phyloP scores from a whole-genome alignment of 345 rosid species.

The Sisymbrium altissimum region DNA sequence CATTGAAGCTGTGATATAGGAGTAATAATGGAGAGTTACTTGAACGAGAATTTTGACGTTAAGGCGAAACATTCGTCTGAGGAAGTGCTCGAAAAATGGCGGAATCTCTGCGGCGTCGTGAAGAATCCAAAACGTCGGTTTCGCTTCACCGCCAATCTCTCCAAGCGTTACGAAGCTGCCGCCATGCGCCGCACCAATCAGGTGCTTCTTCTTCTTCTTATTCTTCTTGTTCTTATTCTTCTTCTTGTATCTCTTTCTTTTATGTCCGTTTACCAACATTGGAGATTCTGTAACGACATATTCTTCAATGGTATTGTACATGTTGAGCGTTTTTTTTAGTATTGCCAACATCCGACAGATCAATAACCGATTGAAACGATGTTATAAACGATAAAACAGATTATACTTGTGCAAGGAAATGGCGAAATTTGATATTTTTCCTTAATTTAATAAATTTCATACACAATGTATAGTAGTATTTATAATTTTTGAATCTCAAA shows the following conservation, averaged over 20 bases:
- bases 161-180: constrained; percentile 82
- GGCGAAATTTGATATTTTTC: too few relatives aligned
- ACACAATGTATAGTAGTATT: too few relatives aligned
- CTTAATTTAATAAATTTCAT: too few relatives aligned
- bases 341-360: too few relatives aligned
- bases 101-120: constrained; percentile 63
- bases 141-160: constrained; percentile 80
- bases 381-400: too few relatives aligned
- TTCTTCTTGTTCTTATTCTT: neutral
- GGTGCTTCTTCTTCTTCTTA: constrained; percentile 26
- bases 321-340: neutral
- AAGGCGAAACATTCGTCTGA: constrained; percentile 62
- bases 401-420: too few relatives aligned
- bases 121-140: constrained; percentile 86
- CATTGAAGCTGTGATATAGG: neutral
- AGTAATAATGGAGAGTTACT: constrained; percentile 52
- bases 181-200: constrained; percentile 83
- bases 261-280: neutral
- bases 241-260: neutral
- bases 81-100: constrained; percentile 67
- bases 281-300: neutral
- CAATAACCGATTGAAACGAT: too few relatives aligned
- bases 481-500: too few relatives aligned
- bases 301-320: neutral
- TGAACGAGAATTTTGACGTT: constrained; percentile 61